Percentiles rank a stretch among this genome's conserved stretches.
These are phyloP conservation scores for Guyanaporus albipodus DNA, from an alignment of 768 basidiomycete species.

Conservation along the genomic window DNA sequence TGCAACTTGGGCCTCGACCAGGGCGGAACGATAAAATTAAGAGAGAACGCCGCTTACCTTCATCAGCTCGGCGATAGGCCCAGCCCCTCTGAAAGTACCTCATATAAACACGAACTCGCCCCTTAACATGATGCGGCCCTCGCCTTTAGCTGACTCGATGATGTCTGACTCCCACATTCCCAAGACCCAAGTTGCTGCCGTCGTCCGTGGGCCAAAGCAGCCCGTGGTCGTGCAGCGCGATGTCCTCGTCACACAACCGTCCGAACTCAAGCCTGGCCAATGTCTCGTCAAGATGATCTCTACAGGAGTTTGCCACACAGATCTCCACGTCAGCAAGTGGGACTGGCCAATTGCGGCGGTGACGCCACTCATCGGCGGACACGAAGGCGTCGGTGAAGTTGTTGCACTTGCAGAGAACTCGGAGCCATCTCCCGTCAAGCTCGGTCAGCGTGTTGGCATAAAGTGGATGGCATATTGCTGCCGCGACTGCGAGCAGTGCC, in stretches of 20 bases:
- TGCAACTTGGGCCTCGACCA: no score
- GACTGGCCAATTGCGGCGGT: conserved; percentile 79
- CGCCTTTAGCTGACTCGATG: no score
- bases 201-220: conserved; percentile 31
- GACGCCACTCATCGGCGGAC: conserved; percentile 72
- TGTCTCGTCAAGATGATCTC: conserved; percentile 73
- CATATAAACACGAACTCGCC: no score
- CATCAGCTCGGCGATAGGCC: no score
- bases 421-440: conserved; percentile 51
- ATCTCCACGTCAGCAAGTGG: conserved; percentile 67
- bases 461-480: conserved; percentile 79
- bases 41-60: no score
- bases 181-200: conserved; percentile 40
- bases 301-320: conserved; percentile 86
- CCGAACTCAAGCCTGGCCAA: conserved; percentile 61
- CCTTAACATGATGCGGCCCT: no score
- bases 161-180: conserved; percentile 33
- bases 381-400: conserved; percentile 79
- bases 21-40: no score
- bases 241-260: conserved; percentile 52
- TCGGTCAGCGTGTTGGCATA: conserved; percentile 80
- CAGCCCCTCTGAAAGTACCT: no score
- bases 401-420: conserved; percentile 77
- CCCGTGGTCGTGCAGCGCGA: conserved; percentile 36
- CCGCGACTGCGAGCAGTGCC: conserved; percentile 71